These are phyloP conservation scores for Iris pallida DNA, from an alignment of 116 monocot genomes.

Conservation along the genomic window DNA sequence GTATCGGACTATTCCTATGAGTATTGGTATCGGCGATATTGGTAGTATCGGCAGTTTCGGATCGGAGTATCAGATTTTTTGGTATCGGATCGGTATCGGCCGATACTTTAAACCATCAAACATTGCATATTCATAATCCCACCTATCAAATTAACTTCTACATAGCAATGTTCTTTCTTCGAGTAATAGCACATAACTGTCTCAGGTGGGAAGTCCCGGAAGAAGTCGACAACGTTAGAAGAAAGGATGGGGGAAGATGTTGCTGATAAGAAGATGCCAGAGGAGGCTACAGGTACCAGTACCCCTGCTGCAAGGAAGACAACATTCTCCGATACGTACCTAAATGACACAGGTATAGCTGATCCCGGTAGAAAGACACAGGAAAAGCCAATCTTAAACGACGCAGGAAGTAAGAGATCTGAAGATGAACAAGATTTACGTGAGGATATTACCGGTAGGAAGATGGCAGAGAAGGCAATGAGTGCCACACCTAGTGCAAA, in stretches of 20 bases:
- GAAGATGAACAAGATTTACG: no score
- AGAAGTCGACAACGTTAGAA: slow-evolving; percentile 14
- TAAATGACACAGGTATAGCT: neutral
- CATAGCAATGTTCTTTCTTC: no score
- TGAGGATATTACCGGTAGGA: neutral
- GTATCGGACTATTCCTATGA: no score
- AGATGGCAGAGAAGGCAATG: neutral
- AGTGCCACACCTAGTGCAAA: neutral
- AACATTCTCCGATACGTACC: slow-evolving; percentile 3
- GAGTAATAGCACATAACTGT: neutral
- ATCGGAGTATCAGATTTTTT: no score
- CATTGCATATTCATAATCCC: neutral
- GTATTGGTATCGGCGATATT: no score
- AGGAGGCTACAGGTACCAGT: slow-evolving; percentile 10
- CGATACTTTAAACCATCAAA: neutral
- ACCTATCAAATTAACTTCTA: neutral
- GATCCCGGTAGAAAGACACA: slow-evolving; percentile 11
- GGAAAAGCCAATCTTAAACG: slow-evolving; percentile 23
- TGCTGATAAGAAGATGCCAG: slow-evolving; percentile 9
- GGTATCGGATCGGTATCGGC: neutral
- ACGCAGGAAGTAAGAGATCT: neutral
- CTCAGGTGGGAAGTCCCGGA: slow-evolving; percentile 29
- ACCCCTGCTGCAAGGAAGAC: slow-evolving; percentile 1
- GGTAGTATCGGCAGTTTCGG: no score
- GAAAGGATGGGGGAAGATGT: slow-evolving; percentile 1